These are phyloP conservation scores for Auriculariales sp. DNA, from an alignment of 768 basidiomycete genomes.

Conservation along the genomic window DNA sequence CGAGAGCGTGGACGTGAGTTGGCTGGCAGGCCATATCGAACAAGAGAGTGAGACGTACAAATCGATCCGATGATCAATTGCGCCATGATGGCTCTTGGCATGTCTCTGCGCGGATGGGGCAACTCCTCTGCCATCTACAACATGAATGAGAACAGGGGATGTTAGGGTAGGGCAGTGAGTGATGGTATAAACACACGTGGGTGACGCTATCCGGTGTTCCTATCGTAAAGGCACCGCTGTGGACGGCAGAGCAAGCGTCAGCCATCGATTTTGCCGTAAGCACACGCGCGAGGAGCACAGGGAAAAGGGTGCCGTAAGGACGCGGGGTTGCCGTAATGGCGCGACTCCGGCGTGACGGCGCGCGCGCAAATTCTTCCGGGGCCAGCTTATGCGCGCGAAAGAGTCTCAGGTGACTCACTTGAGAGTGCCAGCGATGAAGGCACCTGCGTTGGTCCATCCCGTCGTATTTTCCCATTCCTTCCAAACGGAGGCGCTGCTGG, in stretches of 20 bases:
- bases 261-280: too few species aligned
- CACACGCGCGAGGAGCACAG: too few species aligned
- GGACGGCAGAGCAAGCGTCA: too few species aligned
- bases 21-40: too few species aligned
- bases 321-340: too few species aligned
- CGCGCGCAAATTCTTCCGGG: too few species aligned
- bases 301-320: too few species aligned
- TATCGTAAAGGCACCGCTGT: background rate
- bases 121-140: background rate
- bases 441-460: background rate
- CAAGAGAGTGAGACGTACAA: too few species aligned
- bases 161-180: too few species aligned
- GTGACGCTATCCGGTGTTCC: background rate
- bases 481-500: background rate
- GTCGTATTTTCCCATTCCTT: background rate
- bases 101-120: background rate
- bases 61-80: background rate
- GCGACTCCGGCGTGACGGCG: too few species aligned
- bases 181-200: background rate
- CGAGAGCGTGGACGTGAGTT: background rate
- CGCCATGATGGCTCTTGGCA: background rate
- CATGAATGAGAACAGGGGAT: background rate
- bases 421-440: background rate
- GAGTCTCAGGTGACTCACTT: background rate
- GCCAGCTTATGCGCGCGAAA: too few species aligned